Percentiles rank a stretch among this genome's conserved stretches.
Evolutionary conservation across 1,139 yeast species (phyloP).

Genomic region (Hemisphaericaspora xylanilytica): DNA sequence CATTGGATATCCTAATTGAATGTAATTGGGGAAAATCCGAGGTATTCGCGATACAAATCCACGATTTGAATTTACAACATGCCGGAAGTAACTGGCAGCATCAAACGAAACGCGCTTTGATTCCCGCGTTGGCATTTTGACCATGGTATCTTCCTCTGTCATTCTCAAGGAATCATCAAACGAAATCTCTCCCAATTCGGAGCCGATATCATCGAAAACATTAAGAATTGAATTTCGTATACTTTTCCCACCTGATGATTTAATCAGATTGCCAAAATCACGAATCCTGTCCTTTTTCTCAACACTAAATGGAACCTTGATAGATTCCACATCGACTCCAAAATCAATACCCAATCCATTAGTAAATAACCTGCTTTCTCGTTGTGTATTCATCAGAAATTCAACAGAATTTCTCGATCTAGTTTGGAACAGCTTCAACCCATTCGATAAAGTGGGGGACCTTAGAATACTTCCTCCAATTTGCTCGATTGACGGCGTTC

Average conservation of each 20-base stretch:
- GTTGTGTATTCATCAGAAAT: constrained; percentile 3
- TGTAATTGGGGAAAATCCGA: constrained; percentile 24
- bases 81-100: constrained; percentile 8
- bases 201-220: constrained; percentile 13
- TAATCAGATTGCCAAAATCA: constrained; percentile 19
- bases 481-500: constrained; percentile 2
- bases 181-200: constrained; percentile 2
- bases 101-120: constrained; percentile 9
- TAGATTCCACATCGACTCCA: constrained; percentile 32
- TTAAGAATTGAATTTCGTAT: constrained; percentile 15
- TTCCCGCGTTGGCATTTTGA: background rate
- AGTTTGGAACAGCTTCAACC: constrained; percentile 21
- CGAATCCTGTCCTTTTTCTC: constrained; percentile 30
- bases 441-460: constrained; percentile 13
- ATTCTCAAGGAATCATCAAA: constrained; percentile 5
- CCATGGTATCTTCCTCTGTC: constrained; percentile 1
- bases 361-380: background rate
- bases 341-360: constrained; percentile 36
- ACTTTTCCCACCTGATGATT: constrained; percentile 10
- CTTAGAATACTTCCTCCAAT: constrained; percentile 2
- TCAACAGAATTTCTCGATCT: constrained; percentile 10
- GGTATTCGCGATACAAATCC: constrained; percentile 23
- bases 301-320: constrained; percentile 35
- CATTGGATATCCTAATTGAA: constrained; percentile 21
- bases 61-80: background rate